phyloP scores from a whole-genome alignment of 2,329 filamentous ascomycete genomes.

The Ceratocystis cubensis region DNA sequence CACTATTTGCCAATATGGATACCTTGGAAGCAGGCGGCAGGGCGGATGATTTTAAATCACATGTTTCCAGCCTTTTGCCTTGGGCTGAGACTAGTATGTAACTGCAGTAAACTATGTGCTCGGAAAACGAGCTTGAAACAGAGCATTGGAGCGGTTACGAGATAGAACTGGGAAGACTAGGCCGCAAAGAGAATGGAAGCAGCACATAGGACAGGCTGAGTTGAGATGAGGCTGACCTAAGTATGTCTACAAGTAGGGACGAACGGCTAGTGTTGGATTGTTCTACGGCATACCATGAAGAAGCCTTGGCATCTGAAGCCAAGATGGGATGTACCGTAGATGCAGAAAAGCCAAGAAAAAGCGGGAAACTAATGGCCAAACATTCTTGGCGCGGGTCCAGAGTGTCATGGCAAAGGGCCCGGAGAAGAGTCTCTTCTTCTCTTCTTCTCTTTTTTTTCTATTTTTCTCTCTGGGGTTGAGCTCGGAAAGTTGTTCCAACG shows the following conservation, averaged over 20 bases:
- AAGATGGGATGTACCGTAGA: not conserved
- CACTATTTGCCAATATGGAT: not conserved
- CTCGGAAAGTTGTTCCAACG: not conserved
- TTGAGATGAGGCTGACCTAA: not conserved
- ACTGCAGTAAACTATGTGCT: not conserved
- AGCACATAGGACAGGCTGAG: not conserved
- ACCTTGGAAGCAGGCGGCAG: not conserved
- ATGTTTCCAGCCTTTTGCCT: not conserved
- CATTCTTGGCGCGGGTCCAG: not conserved
- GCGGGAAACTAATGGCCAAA: not conserved
- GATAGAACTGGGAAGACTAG: not conserved
- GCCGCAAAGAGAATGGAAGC: not conserved
- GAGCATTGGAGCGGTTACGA: not conserved
- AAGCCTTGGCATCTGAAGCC: conserved; percentile 5
- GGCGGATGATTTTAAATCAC: not conserved
- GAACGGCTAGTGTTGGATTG: not conserved
- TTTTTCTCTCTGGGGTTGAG: not conserved
- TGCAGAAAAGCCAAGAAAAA: not conserved
- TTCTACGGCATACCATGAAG: not conserved
- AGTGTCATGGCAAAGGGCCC: not conserved
- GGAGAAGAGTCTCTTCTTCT: not conserved
- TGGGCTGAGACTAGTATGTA: not conserved
- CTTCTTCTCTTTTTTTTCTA: not conserved
- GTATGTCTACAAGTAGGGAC: not conserved
- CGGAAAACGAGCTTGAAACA: not conserved